phyloP scores from a whole-genome alignment of 192 early-diverging fungal species.

The Allomyces macrogynus region DNA sequence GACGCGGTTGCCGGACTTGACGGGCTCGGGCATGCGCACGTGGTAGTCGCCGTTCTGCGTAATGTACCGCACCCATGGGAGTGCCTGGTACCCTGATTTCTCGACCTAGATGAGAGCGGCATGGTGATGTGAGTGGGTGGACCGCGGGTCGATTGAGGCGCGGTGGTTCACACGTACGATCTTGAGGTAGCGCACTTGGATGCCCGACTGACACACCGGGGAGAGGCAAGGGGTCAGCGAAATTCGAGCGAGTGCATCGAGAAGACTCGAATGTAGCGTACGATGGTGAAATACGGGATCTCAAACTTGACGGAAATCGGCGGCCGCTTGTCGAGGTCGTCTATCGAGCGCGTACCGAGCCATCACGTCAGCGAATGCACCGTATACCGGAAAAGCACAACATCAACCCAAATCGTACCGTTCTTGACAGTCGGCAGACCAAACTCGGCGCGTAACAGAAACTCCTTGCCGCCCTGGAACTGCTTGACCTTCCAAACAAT shows the following conservation, averaged over 20 bases:
- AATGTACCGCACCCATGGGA: slow-evolving; percentile 78
- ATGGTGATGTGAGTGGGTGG: too few relatives aligned
- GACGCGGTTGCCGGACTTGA: slow-evolving; percentile 42
- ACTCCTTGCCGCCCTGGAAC: slow-evolving; percentile 96
- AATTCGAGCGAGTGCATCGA: too few relatives aligned
- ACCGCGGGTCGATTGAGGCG: too few relatives aligned
- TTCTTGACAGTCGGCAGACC: slow-evolving; percentile 64
- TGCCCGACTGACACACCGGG: slow-evolving; percentile 31
- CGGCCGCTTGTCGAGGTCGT: slow-evolving; percentile 59
- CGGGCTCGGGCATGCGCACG: slow-evolving; percentile 70
- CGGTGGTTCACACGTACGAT: slow-evolving; percentile 18
- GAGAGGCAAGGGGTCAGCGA: too few relatives aligned
- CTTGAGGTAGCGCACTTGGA: slow-evolving; percentile 77
- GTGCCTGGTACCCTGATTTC: slow-evolving; percentile 70
- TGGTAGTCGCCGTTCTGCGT: slow-evolving; percentile 89
- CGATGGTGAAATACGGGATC: slow-evolving; percentile 70
- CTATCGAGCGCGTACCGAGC: slow-evolving; percentile 4
- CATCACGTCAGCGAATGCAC: not conserved
- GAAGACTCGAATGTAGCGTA: too few relatives aligned
- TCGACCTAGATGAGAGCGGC: slow-evolving; percentile 20
- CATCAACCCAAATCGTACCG: slow-evolving; percentile 15
- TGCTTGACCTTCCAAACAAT: slow-evolving; percentile 97
- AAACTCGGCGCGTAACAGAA: slow-evolving; percentile 70
- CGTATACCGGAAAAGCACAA: not conserved
- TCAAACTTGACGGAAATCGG: slow-evolving; percentile 75